phyloP scores from a whole-genome alignment of 2,329 filamentous ascomycete species.

The Aureobasidium pullulans region DNA sequence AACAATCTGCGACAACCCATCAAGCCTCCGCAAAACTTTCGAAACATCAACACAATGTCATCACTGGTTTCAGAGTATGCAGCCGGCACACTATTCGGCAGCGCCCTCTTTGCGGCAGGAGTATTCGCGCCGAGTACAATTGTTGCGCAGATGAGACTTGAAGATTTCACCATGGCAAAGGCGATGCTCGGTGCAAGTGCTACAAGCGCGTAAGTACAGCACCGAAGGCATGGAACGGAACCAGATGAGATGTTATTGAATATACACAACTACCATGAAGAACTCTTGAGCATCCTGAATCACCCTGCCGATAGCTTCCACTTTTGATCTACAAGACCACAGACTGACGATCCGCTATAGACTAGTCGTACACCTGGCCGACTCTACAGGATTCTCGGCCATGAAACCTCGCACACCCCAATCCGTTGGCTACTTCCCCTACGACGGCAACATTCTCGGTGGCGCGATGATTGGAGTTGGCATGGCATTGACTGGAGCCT shows the following conservation, averaged over 20 bases:
- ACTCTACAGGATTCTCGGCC: conserved; percentile 36
- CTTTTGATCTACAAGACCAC: neutral
- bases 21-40: neutral
- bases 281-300: neutral
- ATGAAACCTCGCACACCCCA: conserved; percentile 46
- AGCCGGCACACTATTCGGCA: conserved; percentile 52
- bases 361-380: conserved; percentile 30
- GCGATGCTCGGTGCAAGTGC: conserved; percentile 57
- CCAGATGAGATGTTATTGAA: neutral
- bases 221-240: too few relatives aligned
- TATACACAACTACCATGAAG: neutral
- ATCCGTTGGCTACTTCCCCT: conserved; percentile 46
- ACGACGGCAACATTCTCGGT: conserved; percentile 60
- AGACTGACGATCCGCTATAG: conserved; percentile 25
- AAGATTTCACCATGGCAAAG: conserved; percentile 60
- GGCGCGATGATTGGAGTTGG: conserved; percentile 56
- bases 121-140: conserved; percentile 55
- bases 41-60: neutral
- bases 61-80: conserved; percentile 8
- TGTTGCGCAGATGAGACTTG: conserved; percentile 51
- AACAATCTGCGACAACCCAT: neutral
- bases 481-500: conserved; percentile 59
- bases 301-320: neutral
- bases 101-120: conserved; percentile 52
- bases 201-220: conserved; percentile 49